Evolutionary conservation across 2,329 filamentous ascomycete species (phyloP).

Genomic region (Penicillium janthinellum): DNA sequence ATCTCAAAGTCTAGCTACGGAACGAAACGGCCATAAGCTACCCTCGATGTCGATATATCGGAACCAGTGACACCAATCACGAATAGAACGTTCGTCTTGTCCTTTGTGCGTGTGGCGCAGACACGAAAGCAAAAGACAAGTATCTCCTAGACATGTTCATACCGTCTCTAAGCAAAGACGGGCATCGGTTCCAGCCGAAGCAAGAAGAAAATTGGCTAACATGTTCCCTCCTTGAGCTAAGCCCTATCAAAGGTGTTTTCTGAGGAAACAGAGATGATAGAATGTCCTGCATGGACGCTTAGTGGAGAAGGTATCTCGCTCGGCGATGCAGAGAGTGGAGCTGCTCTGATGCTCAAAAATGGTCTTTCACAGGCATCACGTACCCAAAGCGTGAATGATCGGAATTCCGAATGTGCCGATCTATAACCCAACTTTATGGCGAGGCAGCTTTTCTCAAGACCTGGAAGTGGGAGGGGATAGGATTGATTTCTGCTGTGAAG

Average conservation of each 20-base stretch:
- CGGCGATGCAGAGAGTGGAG: background rate
- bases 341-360: conserved; percentile 7
- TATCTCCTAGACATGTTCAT: background rate
- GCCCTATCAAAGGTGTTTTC: background rate
- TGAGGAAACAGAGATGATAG: background rate
- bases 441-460: background rate
- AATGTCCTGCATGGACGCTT: background rate
- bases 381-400: background rate
- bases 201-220: background rate
- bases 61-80: background rate
- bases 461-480: background rate
- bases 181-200: background rate
- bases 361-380: background rate
- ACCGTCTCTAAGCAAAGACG: background rate
- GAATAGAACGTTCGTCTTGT: background rate
- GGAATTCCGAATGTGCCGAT: conserved; percentile 2
- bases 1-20: background rate
- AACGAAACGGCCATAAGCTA: background rate
- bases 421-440: background rate
- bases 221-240: background rate
- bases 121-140: background rate
- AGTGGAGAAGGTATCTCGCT: background rate
- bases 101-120: background rate
- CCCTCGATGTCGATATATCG: background rate
- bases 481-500: conserved; percentile 1